Evolutionary conservation across 2,329 filamentous ascomycete species (phyloP), one percentile per base, ranked within the genome.

Genomic region (Aureobasidium leucospermi): DNA sequence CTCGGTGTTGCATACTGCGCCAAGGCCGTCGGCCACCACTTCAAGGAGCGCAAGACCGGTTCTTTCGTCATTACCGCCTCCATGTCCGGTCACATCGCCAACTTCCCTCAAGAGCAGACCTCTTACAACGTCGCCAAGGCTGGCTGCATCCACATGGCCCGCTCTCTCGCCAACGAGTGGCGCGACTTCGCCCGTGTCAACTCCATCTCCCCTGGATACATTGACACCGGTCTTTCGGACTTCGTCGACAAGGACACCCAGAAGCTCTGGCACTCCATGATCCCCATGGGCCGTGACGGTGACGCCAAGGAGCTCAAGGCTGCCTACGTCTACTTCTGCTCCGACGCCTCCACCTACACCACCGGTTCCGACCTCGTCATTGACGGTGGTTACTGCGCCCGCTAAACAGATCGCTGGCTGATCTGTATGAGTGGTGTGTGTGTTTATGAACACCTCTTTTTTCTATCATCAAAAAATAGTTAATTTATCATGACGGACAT

Each of bases 1-100:
- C 94, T 85, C n/a, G 92, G 91, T 11, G 85, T 82, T 31, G 89
- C 90, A 75, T 84, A 92, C 81, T 95, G 90, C 63, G 90, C 90
- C 29, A 89, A 93, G 77, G 90, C 90, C 19, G 89, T 90, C n/a
- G 92, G 91, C 36, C 81, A 86, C 59, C 87, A 94, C 75, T 87
- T 86, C 80, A 84, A 84, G 74, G 76, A 85, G 74, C 80, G 81
- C 63, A 82, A 83, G 66, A 84, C 77, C 10, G 85, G 85, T 52
- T 83, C 79, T 62, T 81, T 87, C 70, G 78, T 88, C 73, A 84
- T 86, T 71, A 88, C 85, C 41, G 79, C 84, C n/a, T 83, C 79
- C 66, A 87, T 93, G 88, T 90, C 87, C 52, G 89, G 88, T 65
- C 84, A 85, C 76, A 85, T 93, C 64, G 89, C 91, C 80, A 93